Evolutionary conservation across 345 rosid species (phyloP).

Genomic region (Nephelium lappaceum): DNA sequence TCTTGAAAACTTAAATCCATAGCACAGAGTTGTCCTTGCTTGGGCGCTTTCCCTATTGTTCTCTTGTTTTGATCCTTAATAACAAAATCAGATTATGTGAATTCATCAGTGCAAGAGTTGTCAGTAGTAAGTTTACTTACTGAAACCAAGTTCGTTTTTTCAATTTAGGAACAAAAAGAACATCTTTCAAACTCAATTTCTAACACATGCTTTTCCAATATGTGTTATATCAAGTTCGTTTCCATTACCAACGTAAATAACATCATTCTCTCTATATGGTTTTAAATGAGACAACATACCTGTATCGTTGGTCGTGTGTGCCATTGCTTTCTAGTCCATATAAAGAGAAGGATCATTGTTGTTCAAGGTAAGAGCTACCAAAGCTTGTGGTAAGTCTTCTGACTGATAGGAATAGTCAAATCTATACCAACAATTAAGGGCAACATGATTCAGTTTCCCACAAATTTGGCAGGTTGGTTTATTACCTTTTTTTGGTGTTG

Average conservation of each 20-base stretch:
- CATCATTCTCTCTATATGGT: neutral
- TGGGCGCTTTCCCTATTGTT: neutral
- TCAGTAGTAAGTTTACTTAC: constrained; percentile 6
- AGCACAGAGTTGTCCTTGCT: neutral
- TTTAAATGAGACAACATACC: neutral
- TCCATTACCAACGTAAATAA: neutral
- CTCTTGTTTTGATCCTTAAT: neutral
- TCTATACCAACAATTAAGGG: constrained; percentile 1
- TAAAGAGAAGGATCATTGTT: neutral
- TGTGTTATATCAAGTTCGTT: neutral
- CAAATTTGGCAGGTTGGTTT: constrained; percentile 12
- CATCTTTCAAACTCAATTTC: neutral
- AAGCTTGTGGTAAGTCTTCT: neutral
- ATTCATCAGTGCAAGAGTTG: constrained; percentile 5
- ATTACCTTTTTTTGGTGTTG: too few relatives aligned
- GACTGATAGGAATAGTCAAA: constrained; percentile 13
- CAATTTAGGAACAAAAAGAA: neutral
- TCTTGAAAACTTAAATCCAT: constrained; percentile 7
- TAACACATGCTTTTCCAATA: neutral
- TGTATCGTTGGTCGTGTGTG: neutral
- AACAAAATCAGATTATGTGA: neutral
- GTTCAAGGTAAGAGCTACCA: neutral
- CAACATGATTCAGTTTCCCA: neutral
- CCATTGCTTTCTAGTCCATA: neutral
- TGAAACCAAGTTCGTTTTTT: neutral